These are phyloP conservation scores for Clonostachys sp. DNA, from an alignment of 2,329 filamentous ascomycete species.

Conservation along the genomic window DNA sequence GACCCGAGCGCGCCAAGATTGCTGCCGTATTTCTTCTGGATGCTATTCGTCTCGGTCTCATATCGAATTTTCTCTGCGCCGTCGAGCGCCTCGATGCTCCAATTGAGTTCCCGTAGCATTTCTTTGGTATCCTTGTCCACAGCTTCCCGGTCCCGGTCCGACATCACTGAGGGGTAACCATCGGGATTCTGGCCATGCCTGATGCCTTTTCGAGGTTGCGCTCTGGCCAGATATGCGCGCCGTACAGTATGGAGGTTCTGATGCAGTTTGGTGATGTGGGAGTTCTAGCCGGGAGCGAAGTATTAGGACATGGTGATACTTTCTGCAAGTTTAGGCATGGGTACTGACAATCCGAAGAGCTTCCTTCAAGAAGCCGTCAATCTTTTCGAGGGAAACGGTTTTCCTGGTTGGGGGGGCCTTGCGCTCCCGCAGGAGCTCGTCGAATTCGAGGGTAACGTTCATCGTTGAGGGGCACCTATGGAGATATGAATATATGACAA, in stretches of 20 bases:
- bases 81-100: constrained; percentile 72
- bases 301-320: too few relatives aligned
- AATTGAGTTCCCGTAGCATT: constrained; percentile 79
- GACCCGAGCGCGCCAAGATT: constrained; percentile 59
- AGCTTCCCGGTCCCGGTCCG: constrained; percentile 76
- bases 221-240: constrained; percentile 85
- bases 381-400: constrained; percentile 40
- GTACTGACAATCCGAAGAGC: constrained; percentile 80
- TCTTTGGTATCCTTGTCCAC: constrained; percentile 85
- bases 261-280: constrained; percentile 77
- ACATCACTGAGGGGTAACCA: constrained; percentile 54
- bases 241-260: constrained; percentile 78
- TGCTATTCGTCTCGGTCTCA: constrained; percentile 66
- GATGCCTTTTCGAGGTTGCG: constrained; percentile 52
- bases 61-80: constrained; percentile 80
- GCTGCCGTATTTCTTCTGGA: constrained; percentile 64
- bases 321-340: neutral
- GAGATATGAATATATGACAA: too few relatives aligned
- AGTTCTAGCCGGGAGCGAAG: constrained; percentile 53
- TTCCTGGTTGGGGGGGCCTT: constrained; percentile 42
- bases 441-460: constrained; percentile 66
- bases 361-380: constrained; percentile 89
- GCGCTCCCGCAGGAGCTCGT: constrained; percentile 60
- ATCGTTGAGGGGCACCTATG: constrained; percentile 24
- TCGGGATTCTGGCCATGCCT: constrained; percentile 31